Conservation (phyloP, 331 rosid genomes). For the Telfairia occidentalis region DNA sequence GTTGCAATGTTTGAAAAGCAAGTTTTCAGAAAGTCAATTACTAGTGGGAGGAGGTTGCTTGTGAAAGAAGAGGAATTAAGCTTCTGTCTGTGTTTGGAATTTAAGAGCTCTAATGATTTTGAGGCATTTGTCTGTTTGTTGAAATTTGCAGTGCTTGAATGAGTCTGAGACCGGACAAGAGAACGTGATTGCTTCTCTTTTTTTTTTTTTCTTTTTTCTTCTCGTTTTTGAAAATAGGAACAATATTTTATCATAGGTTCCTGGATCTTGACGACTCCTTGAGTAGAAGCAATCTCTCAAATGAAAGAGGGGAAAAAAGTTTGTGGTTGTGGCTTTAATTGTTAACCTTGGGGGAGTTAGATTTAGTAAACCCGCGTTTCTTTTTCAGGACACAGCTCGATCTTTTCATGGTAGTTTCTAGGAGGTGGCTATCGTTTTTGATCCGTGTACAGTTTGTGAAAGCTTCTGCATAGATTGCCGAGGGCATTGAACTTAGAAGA, state of each 20-base stretch:
- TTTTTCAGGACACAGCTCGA: not conserved
- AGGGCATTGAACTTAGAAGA: not conserved
- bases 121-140: constrained; percentile 6
- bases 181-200: not conserved
- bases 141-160: not conserved
- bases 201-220: not conserved
- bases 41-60: constrained; percentile 8
- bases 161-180: not conserved
- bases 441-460: not conserved
- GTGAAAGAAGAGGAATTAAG: not conserved
- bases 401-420: not conserved
- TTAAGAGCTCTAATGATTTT: not conserved
- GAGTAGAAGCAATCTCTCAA: constrained; percentile 11
- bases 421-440: not conserved
- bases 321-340: not conserved
- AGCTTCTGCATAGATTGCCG: not conserved
- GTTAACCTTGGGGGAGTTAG: not conserved
- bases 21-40: constrained; percentile 4
- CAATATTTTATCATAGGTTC: not conserved
- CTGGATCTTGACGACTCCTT: not conserved
- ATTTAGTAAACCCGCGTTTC: constrained; percentile 3
- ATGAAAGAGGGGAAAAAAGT: not conserved
- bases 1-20: constrained; percentile 10
- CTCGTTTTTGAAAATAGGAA: not conserved
- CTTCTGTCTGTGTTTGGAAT: not conserved